phyloP scores from a whole-genome alignment of 208 protist genomes.

The Porcisia deanei region DNA sequence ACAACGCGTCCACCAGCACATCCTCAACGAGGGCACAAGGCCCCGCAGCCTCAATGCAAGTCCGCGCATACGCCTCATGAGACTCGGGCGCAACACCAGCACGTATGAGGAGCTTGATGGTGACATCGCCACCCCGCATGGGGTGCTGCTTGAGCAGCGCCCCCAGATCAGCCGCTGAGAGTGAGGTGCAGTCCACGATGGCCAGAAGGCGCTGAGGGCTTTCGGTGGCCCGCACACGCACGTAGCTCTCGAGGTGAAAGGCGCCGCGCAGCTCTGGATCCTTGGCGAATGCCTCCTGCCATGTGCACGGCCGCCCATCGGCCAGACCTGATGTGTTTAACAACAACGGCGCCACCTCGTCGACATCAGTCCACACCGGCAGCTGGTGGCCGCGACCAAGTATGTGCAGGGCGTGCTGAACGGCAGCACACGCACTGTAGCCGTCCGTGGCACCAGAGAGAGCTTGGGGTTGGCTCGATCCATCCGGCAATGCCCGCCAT shows the following conservation, averaged over 20 bases:
- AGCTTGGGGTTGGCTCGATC: not conserved
- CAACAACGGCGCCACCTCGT: slow-evolving; percentile 44
- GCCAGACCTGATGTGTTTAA: not conserved
- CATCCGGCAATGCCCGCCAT: slow-evolving; percentile 1
- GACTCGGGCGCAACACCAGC: not conserved
- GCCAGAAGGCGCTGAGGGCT: slow-evolving; percentile 11
- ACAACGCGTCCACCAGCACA: slow-evolving; percentile 36
- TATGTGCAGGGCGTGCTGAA: slow-evolving; percentile 49
- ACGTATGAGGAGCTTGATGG: slow-evolving; percentile 15
- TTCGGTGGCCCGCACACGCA: slow-evolving; percentile 37
- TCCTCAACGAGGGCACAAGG: slow-evolving; percentile 11
- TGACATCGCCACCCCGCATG: not conserved
- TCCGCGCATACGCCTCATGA: not conserved
- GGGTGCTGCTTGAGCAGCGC: slow-evolving; percentile 20
- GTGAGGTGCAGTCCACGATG: slow-evolving; percentile 45
- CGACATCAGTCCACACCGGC: slow-evolving; percentile 64
- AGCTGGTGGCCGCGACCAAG: slow-evolving; percentile 54
- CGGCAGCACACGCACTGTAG: not conserved
- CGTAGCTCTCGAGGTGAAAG: slow-evolving; percentile 47
- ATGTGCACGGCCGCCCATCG: slow-evolving; percentile 19
- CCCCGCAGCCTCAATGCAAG: not conserved
- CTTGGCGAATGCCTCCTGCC: slow-evolving; percentile 12
- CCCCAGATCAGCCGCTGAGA: slow-evolving; percentile 22
- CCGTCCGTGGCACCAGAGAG: not conserved
- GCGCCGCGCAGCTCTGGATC: slow-evolving; percentile 14